A percentile compares a stretch with the other conserved stretches of the same genome.
These are phyloP conservation scores for Saccharata proteae DNA, from an alignment of 2,329 filamentous ascomycete genomes.

Conservation along the genomic window DNA sequence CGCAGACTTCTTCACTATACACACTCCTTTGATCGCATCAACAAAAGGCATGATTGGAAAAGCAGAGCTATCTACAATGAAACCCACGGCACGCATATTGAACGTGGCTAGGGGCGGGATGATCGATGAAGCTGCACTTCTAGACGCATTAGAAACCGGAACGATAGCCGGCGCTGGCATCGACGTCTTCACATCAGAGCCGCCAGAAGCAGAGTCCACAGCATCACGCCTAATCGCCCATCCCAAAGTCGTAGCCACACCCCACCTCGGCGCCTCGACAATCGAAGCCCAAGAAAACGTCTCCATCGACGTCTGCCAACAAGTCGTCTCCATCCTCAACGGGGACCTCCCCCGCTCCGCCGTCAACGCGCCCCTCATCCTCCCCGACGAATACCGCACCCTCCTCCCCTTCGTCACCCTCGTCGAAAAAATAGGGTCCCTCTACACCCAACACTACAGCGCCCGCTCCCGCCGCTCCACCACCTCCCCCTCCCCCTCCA, in stretches of 20 bases:
- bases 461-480: conserved; percentile 15
- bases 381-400: conserved; percentile 68
- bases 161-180: conserved; percentile 66
- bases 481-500: conserved; percentile 10
- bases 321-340: conserved; percentile 60
- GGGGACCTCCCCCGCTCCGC: conserved; percentile 64
- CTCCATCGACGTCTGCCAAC: conserved; percentile 69
- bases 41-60: conserved; percentile 63
- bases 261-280: conserved; percentile 69
- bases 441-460: conserved; percentile 67
- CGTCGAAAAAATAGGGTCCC: conserved; percentile 64
- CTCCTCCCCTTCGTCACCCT: conserved; percentile 65
- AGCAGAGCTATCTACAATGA: conserved; percentile 58
- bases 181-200: conserved; percentile 70
- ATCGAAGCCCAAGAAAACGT: conserved; percentile 78
- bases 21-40: conserved; percentile 67
- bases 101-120: conserved; percentile 74
- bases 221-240: conserved; percentile 55
- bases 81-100: conserved; percentile 57
- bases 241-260: conserved; percentile 62
- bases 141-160: conserved; percentile 56
- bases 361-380: conserved; percentile 70
- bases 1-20: conserved; percentile 68
- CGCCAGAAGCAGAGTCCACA: conserved; percentile 46
- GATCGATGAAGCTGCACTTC: conserved; percentile 62